phyloP scores from a whole-genome alignment of 129 eudicot genomes.

The Calendula officinalis region DNA sequence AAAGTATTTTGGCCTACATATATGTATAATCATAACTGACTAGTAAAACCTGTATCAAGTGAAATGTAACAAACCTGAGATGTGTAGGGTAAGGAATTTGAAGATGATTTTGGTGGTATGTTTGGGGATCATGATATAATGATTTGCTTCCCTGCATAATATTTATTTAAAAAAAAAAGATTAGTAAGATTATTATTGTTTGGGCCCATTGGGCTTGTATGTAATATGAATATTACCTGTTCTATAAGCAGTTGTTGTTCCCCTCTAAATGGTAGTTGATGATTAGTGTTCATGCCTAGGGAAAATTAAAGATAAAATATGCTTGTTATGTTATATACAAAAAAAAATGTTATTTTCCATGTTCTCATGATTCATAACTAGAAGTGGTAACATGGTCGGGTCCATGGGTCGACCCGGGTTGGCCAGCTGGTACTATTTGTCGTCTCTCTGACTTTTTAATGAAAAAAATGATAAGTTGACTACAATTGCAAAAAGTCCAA shows the following conservation, averaged over 20 bases:
- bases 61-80: conserved; percentile 42
- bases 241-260: conserved; percentile 42
- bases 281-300: conserved; percentile 22
- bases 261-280: conserved; percentile 33
- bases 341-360: not conserved
- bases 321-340: not conserved
- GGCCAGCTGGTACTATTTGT: not conserved
- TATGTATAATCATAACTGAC: conserved; percentile 5
- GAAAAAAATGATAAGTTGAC: not conserved
- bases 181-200: not conserved
- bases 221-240: conserved; percentile 30
- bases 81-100: conserved; percentile 39
- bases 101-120: conserved; percentile 36
- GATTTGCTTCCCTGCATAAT: conserved; percentile 49
- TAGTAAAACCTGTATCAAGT: not conserved
- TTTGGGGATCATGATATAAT: conserved; percentile 35
- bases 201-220: not conserved
- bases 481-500: not conserved
- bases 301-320: conserved; percentile 15
- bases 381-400: not conserved
- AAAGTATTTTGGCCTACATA: too few relatives aligned
- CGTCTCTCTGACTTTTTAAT: not conserved
- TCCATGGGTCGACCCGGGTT: not conserved
- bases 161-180: too few relatives aligned
- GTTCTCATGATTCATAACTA: conserved; percentile 1